Base-by-base conservation (phyloP, 495 filamentous ascomycete species). In the Emericellopsis terricola region DNA sequence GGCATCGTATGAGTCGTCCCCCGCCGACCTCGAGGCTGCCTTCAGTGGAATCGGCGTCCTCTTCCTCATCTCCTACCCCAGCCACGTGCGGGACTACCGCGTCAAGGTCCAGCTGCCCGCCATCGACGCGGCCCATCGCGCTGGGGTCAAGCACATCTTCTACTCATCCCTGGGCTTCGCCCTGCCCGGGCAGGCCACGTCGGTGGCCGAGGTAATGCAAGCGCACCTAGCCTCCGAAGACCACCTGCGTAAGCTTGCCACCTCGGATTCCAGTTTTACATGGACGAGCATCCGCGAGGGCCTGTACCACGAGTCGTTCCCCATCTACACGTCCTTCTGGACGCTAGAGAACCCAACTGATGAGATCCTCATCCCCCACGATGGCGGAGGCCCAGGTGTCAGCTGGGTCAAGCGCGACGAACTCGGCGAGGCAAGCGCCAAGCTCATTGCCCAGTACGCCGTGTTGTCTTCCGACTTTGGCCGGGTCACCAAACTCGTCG, bases 251-350 rank as follows among this genome's bases (percentile, higher is more conserved):
- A 32, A 49, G 2, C 41, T 65, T 11, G 37, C 46, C 9, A 39
- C 17, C 4, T 3, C 38, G 2, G 34, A 44, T 8, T 30, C 40
- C 1, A 20, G 15, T 3, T 42, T 51, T 17, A 41, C 67, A 1
- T 54, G 53, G 13, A 79, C 73, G 0, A 33, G 56, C 8, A 45
- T 79, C 18, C 59, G 77, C 2, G 69, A 76, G 51, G 77, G 76
- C 0, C 38, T 81, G 19, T 81, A 81, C 42, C 61, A 64, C 7
- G 73, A 79, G 51, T 73, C 66, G 4, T 79, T 68, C 57, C 74
- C 74, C 9, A 60, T 81, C 39, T 81, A 83, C 47, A 69, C 73
- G 1, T 65, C 68, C 0, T 76, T 73, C 50, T 73, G 71, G 40
- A 56, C 68, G 29, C 45, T 55, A 0, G 35, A 41, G n/a, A 15